Evolutionary conservation across 2,329 filamentous ascomycete species (phyloP), one percentile per base, ranked within the genome.

Genomic region (Ceratocystis alfenasii): DNA sequence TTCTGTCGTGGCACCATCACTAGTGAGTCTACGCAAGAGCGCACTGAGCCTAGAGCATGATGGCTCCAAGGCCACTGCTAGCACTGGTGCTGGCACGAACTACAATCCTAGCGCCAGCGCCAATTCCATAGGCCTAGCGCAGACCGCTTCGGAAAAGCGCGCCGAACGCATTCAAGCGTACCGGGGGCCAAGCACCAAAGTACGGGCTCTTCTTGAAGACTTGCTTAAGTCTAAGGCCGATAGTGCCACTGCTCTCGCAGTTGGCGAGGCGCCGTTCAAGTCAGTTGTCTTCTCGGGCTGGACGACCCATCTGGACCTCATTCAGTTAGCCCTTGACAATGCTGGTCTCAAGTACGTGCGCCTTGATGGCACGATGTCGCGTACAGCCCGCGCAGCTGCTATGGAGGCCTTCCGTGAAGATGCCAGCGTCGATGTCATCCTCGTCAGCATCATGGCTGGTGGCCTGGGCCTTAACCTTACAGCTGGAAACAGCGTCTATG

Each of bases 211-310:
- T 1, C 73, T 99, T 0, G 78, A 86, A n/a, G 86, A 90, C 69
- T 81, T 99, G 6, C 75, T 88, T 1, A 78, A 80, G 63, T 84
- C 85, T 63, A 83, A 85, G 66, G 78, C 79, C 0, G 83, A 87
- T 72, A 89, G 85, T 68, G 80, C 81, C 46, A 77, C 76, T 0
- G 78, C 83, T 8, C 48, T 46, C 5, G 46, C 53, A 12, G 83
- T 85, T 0, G 76, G 82, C 10, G 84, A 92, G 72, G 82, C 84
- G 0, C 92, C 92, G 0, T 88, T 90, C 76, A 97, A 96, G 74
- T 94, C 90, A 30, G 91, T 99, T 15, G 86, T 99, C 5, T 97
- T 97, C 75, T 96, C 91, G 0, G 87, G 87, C n/a, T 97, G 94
- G 92, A 97, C 94, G 0, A 87, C 88, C 0, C 92, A 97, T 73